These are phyloP conservation scores for Phytophthora europaea DNA, from an alignment of 352 stramenopile genomes.

Conservation along the genomic window DNA sequence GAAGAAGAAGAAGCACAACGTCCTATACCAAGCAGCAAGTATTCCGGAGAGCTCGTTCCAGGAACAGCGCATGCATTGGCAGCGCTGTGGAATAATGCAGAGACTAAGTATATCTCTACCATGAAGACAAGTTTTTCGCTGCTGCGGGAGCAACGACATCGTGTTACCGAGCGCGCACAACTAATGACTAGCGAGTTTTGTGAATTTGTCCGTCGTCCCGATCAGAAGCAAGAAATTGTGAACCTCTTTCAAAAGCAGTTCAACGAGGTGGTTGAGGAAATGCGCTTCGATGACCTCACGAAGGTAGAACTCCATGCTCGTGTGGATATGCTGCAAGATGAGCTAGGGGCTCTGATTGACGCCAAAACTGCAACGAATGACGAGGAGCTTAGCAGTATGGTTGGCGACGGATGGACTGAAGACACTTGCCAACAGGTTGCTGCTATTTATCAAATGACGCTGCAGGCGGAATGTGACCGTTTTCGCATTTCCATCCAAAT, in stretches of 20 bases:
- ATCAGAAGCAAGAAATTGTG: slow-evolving; percentile 75
- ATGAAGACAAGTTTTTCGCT: slow-evolving; percentile 60
- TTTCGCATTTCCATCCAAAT: slow-evolving; percentile 71
- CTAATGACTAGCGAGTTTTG: slow-evolving; percentile 60
- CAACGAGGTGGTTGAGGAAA: slow-evolving; percentile 84
- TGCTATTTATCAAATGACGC: slow-evolving; percentile 56
- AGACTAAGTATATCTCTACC: slow-evolving; percentile 56
- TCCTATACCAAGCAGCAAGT: slow-evolving; percentile 18
- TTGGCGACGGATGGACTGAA: slow-evolving; percentile 70
- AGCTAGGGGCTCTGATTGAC: slow-evolving; percentile 59
- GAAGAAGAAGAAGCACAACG: slow-evolving; percentile 25
- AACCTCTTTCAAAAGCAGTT: slow-evolving; percentile 78
- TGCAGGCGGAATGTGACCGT: slow-evolving; percentile 81
- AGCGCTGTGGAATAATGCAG: slow-evolving; percentile 65
- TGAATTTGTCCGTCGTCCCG: slow-evolving; percentile 62
- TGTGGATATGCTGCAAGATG: slow-evolving; percentile 77
- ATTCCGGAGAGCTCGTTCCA: slow-evolving; percentile 49
- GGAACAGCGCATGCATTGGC: slow-evolving; percentile 43
- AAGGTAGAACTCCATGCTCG: slow-evolving; percentile 85
- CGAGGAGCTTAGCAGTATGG: slow-evolving; percentile 54
- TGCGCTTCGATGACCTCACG: slow-evolving; percentile 86
- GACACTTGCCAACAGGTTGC: slow-evolving; percentile 54
- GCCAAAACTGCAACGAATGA: slow-evolving; percentile 51
- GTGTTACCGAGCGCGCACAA: slow-evolving; percentile 37
- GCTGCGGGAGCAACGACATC: slow-evolving; percentile 47